Base-by-base conservation (phyloP, 2,329 filamentous ascomycete species). In the Colletotrichum australisinense region DNA sequence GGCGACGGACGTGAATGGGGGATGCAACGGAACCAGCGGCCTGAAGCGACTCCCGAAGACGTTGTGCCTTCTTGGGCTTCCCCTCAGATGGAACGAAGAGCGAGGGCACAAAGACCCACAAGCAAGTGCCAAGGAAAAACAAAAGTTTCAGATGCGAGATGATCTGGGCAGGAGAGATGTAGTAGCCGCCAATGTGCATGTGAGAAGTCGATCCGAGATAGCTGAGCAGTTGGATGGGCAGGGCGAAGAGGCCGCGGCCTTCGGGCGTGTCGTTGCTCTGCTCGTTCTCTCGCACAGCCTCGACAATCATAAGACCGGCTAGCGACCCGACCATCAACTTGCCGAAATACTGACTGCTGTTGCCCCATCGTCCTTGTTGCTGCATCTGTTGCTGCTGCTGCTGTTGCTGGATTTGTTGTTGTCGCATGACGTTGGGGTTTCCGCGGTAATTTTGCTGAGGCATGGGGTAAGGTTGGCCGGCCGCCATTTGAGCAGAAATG, bases 271-370 rank as follows among this genome's bases (percentile, higher is more conserved):
- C 91, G 59, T 87, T 89, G 77, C 90, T 89, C 80, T 90, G 83
- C 82, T 95, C 90, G 76, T 92, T 85, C 80, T 93, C 89, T 46
- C 88, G 88, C 68, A 95, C 87, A 1, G 94, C 95, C 83, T 98
- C 95, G 77, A 98, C 84, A 42, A 98, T 89, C 95, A 98, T 98
- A 22, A 98, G 86, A 16, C 95, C 95, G 28, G 95, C 96, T 72
- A 98, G 89, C 22, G 95, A 96, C 55, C 96, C 96, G 5, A 98
- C 92, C 94, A 98, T 97, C 76, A 98, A 88, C 84, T 97, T 97
- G 64, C 90, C 90, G 71, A 90, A 88, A 74, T 91, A 92, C 1
- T 88, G 88, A 14, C 83, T 85, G 6, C 85, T 82, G 73, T 86
- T 87, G 64, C 85, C 86, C 89, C 90, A 92, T 46, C 87, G 83